Percentiles rank a stretch among this genome's conserved stretches.
These are phyloP conservation scores for Prunella vulgaris DNA, from an alignment of 257 asterid genomes.

Conservation along the genomic window DNA sequence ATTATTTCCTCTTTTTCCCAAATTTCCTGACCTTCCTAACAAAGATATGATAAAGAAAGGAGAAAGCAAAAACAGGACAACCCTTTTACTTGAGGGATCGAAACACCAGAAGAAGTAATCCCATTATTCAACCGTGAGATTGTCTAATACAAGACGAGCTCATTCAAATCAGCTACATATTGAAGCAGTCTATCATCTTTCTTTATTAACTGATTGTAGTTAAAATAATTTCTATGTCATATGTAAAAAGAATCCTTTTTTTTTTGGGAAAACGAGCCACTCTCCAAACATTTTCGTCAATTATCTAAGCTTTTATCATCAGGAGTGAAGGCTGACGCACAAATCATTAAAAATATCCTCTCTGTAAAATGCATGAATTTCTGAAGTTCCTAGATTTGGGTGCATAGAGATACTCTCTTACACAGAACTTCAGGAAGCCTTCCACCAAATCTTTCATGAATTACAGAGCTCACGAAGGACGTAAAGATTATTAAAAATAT, in stretches of 20 bases:
- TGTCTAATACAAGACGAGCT: no score
- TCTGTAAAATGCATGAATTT: neutral
- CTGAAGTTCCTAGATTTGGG: neutral
- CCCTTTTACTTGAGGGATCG: slow-evolving; percentile 11
- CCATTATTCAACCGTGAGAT: slow-evolving; percentile 7
- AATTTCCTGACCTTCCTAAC: neutral
- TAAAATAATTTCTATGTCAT: neutral
- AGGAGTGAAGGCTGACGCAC: neutral
- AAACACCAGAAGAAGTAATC: slow-evolving; percentile 6
- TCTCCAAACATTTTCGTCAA: no score
- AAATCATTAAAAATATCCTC: neutral
- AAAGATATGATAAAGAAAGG: neutral
- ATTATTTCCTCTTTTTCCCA: neutral
- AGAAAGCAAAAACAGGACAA: neutral
- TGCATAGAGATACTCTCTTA: neutral
- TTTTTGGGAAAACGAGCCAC: neutral
- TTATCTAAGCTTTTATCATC: neutral
- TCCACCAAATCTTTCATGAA: no score
- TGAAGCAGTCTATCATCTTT: no score
- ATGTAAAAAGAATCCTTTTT: neutral
- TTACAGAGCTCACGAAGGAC: neutral
- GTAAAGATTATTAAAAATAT: neutral
- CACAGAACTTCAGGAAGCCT: neutral
- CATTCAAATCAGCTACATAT: neutral
- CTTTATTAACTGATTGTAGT: no score